Evolutionary conservation across 257 asterid species (phyloP).

Genomic region (Galeopsis tetrahit): DNA sequence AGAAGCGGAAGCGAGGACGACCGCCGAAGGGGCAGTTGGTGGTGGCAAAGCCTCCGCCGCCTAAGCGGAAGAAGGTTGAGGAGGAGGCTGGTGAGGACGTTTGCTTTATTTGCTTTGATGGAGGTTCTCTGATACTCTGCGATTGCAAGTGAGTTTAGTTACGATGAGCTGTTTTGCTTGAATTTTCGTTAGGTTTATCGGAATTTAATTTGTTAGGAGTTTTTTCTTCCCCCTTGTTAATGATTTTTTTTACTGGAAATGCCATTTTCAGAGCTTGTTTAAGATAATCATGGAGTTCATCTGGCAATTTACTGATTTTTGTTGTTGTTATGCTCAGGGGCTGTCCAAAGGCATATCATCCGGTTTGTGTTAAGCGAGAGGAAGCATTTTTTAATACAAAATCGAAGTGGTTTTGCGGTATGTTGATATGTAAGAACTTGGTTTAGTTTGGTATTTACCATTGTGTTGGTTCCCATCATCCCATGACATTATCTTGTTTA

Average conservation of each 20-base stretch:
- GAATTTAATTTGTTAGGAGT: background rate
- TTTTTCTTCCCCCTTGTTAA: background rate
- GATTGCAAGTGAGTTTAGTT: constrained; percentile 83
- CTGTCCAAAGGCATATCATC: constrained; percentile 97
- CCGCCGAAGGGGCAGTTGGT: constrained; percentile 54
- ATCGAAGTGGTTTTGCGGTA: constrained; percentile 90
- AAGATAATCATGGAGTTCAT: constrained; percentile 13
- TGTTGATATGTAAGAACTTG: constrained; percentile 20
- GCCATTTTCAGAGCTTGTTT: constrained; percentile 6
- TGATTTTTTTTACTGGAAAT: background rate
- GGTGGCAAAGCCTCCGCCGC: constrained; percentile 50
- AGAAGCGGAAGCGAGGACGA: constrained; percentile 74
- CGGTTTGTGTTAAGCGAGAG: constrained; percentile 91
- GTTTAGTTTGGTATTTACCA: background rate
- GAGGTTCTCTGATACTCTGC: constrained; percentile 89
- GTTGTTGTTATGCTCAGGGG: constrained; percentile 62
- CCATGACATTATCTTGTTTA: background rate
- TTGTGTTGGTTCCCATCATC: background rate
- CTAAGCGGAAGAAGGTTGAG: constrained; percentile 49
- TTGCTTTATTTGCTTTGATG: constrained; percentile 96
- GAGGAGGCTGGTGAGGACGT: constrained; percentile 93
- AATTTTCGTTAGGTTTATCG: background rate
- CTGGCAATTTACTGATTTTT: constrained; percentile 23
- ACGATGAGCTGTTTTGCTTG: background rate
- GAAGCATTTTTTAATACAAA: constrained; percentile 80